phyloP scores from a whole-genome alignment of 176 grass and related monocot genomes.

The Oryza glumipatula region DNA sequence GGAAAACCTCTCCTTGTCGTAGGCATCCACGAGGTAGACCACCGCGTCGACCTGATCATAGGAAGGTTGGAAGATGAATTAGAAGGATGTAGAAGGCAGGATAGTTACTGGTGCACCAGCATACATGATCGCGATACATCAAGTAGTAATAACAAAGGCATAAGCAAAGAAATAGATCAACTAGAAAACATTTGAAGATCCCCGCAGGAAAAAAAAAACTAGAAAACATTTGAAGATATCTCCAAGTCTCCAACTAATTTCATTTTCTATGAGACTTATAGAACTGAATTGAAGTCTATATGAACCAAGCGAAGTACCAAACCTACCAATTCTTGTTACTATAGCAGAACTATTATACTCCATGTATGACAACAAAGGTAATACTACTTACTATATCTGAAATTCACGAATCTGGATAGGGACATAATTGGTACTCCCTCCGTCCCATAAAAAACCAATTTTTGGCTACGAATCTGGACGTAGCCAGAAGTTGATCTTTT shows the following conservation, averaged over 20 bases:
- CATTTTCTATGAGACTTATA: not conserved
- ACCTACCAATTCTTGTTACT: not conserved
- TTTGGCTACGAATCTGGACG: no score
- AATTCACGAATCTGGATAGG: not conserved
- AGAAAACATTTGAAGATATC: not conserved
- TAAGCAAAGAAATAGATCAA: not conserved
- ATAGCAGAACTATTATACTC: not conserved
- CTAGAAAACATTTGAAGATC: not conserved
- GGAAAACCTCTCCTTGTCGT: slow-evolving; percentile 78
- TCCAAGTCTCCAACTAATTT: not conserved
- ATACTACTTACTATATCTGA: not conserved
- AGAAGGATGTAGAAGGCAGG: not conserved
- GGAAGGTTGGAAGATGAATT: not conserved
- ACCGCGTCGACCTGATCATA: slow-evolving; percentile 75
- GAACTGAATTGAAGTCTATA: not conserved
- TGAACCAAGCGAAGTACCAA: not conserved
- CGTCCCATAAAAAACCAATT: no score
- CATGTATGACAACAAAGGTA: not conserved
- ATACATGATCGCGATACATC: not conserved
- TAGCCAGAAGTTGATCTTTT: no score
- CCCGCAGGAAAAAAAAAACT: not conserved
- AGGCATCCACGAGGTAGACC: slow-evolving; percentile 80
- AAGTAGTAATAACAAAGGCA: not conserved
- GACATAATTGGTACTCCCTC: no score
- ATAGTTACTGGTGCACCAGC: not conserved